These are phyloP conservation scores for Jaenimonas drosophilae DNA, from an alignment of 208 protist genomes.

Conservation along the genomic window DNA sequence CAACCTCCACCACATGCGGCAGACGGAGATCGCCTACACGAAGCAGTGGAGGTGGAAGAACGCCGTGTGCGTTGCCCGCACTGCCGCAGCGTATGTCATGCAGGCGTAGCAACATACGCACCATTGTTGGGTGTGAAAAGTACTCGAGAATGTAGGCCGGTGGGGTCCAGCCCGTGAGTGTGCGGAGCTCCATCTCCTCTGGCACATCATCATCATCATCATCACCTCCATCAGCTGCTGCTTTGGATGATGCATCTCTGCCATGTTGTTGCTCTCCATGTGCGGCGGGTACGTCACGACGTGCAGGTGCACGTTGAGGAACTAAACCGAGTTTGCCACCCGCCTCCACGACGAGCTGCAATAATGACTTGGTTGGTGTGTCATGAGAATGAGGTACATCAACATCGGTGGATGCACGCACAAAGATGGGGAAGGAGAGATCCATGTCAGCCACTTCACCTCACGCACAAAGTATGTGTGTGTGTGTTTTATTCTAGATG, in stretches of 20 bases:
- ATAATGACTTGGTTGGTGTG: slow-evolving; percentile 32
- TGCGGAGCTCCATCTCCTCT: slow-evolving; percentile 8
- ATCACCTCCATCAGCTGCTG: slow-evolving; percentile 1
- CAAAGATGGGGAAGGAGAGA: slow-evolving; percentile 37
- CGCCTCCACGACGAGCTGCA: slow-evolving; percentile 68
- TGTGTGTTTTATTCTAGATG: background rate
- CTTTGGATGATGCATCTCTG: background rate
- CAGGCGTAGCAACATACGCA: background rate
- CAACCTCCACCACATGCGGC: background rate
- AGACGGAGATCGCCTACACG: background rate
- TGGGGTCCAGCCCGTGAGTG: slow-evolving; percentile 1
- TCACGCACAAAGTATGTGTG: background rate
- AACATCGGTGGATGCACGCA: slow-evolving; percentile 26
- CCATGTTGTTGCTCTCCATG: background rate
- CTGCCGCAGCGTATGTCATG: background rate
- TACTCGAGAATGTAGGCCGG: background rate
- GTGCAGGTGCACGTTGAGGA: slow-evolving; percentile 26
- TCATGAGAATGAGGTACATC: background rate
- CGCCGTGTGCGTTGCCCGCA: background rate
- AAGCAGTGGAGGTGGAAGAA: background rate
- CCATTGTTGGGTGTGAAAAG: background rate
- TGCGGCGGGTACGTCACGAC: background rate
- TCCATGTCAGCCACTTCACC: slow-evolving; percentile 5
- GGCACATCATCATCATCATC: slow-evolving; percentile 3
- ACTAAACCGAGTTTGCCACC: slow-evolving; percentile 29